phyloP scores from a whole-genome alignment of 2,329 filamentous ascomycete genomes.

The Colletotrichum trifolii region DNA sequence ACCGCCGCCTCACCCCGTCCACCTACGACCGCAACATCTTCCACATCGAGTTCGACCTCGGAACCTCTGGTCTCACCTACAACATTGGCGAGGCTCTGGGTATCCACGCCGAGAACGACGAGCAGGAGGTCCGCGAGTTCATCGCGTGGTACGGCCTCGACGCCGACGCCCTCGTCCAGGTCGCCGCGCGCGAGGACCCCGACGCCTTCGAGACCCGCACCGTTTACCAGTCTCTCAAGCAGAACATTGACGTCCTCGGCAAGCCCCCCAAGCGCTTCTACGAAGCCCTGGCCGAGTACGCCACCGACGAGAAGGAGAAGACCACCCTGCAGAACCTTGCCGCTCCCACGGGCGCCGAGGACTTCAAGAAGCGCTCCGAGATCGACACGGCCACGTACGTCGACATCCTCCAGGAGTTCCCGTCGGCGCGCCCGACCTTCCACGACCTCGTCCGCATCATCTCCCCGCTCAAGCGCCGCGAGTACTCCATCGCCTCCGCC shows the following conservation, averaged over 20 bases:
- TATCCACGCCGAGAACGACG: slow-evolving; percentile 94
- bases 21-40: slow-evolving; percentile 99
- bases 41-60: slow-evolving; percentile 99
- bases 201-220: slow-evolving; percentile 85
- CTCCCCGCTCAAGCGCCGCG: slow-evolving; percentile 90
- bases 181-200: slow-evolving; percentile 84
- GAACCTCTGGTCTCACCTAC: slow-evolving; percentile 90
- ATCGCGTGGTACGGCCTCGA: slow-evolving; percentile 91
- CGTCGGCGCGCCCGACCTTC: slow-evolving; percentile 88
- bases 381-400: slow-evolving; percentile 92
- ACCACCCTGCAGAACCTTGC: slow-evolving; percentile 81
- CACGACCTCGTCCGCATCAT: slow-evolving; percentile 90
- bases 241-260: slow-evolving; percentile 97
- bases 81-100: slow-evolving; percentile 97
- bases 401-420: slow-evolving; percentile 89
- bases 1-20: slow-evolving; percentile 86
- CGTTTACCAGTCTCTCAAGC: slow-evolving; percentile 88
- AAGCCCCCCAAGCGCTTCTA: slow-evolving; percentile 98
- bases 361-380: slow-evolving; percentile 93
- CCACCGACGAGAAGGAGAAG: slow-evolving; percentile 84
- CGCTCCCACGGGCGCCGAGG: slow-evolving; percentile 81
- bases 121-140: slow-evolving; percentile 81
- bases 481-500: slow-evolving; percentile 99
- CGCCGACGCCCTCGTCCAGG: slow-evolving; percentile 86
- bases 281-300: slow-evolving; percentile 88